phyloP scores from a whole-genome alignment of 2,329 filamentous ascomycete species.

The Fusarium chuoi region DNA sequence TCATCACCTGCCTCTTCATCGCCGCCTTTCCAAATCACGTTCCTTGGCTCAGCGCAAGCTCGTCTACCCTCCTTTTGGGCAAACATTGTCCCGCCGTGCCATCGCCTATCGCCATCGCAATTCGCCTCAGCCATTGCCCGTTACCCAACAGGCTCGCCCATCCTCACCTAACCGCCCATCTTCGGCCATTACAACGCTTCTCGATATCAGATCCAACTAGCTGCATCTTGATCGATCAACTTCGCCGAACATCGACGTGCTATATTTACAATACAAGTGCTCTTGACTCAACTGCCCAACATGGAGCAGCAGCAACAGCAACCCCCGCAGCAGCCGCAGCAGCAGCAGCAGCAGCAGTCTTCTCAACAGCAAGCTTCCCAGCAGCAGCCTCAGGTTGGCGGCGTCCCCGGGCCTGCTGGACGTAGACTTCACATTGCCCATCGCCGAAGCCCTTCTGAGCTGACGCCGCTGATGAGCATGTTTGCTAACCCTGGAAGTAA shows the following conservation, averaged over 20 bases:
- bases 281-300: slow-evolving; percentile 58
- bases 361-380: slow-evolving; percentile 64
- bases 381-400: slow-evolving; percentile 62
- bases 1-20: slow-evolving; percentile 51
- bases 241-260: slow-evolving; percentile 53
- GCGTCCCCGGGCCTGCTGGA: slow-evolving; percentile 78
- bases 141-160: slow-evolving; percentile 39
- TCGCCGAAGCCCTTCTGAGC: slow-evolving; percentile 94
- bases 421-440: slow-evolving; percentile 97
- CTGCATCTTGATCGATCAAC: slow-evolving; percentile 36
- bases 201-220: slow-evolving; percentile 38
- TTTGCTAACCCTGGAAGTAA: slow-evolving; percentile 73
- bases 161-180: slow-evolving; percentile 38
- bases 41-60: slow-evolving; percentile 53
- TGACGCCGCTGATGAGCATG: slow-evolving; percentile 98
- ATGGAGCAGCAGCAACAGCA: slow-evolving; percentile 68
- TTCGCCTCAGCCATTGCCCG: slow-evolving; percentile 41
- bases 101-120: slow-evolving; percentile 45
- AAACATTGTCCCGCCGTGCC: slow-evolving; percentile 48
- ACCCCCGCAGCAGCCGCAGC: slow-evolving; percentile 65
- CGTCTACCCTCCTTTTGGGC: slow-evolving; percentile 53
- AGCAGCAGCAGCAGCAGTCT: slow-evolving; percentile 62
- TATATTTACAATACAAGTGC: slow-evolving; percentile 45
- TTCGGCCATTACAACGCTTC: slow-evolving; percentile 37
- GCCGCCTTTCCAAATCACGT: slow-evolving; percentile 50